A percentile compares a stretch with the other conserved stretches of the same genome.
Evolutionary conservation across 768 basidiomycete genomes (phyloP).

Genomic region (Pisolithus tinctorius): DNA sequence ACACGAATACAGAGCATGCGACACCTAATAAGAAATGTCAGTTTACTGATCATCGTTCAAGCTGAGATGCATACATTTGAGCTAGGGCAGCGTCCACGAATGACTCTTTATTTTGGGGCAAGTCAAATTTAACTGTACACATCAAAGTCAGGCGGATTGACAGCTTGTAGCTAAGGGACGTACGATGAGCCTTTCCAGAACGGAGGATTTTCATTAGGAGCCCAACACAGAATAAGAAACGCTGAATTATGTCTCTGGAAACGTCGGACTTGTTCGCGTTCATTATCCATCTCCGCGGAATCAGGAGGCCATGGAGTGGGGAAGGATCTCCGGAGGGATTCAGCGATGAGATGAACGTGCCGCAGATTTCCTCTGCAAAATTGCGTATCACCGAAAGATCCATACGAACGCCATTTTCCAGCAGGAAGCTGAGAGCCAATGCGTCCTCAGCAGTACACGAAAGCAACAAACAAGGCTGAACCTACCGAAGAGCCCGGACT

Average conservation of each 20-base stretch:
- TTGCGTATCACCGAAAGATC: slow-evolving; percentile 45
- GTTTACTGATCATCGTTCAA: not conserved
- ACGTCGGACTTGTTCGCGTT: slow-evolving; percentile 8
- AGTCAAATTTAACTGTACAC: not conserved
- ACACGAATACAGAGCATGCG: not conserved
- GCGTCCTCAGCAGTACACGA: not conserved
- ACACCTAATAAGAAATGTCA: not conserved
- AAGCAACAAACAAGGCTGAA: not conserved
- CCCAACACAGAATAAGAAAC: not conserved
- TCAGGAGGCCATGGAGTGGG: slow-evolving; percentile 38
- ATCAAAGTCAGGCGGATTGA: not conserved
- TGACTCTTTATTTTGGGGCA: not conserved
- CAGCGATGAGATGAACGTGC: slow-evolving; percentile 32
- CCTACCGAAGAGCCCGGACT: not conserved
- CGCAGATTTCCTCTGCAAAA: slow-evolving; percentile 43
- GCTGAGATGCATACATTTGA: not conserved
- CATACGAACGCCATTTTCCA: slow-evolving; percentile 30
- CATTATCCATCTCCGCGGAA: slow-evolving; percentile 52
- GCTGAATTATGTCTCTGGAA: slow-evolving; percentile 3
- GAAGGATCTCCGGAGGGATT: not conserved
- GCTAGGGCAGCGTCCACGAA: not conserved
- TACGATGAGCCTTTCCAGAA: not conserved
- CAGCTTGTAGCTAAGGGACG: not conserved
- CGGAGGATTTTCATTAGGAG: not conserved
- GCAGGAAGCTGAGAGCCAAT: slow-evolving; percentile 33